Evolutionary conservation across 2,329 filamentous ascomycete genomes (phyloP).

Genomic region (Dendryphion nanum): DNA sequence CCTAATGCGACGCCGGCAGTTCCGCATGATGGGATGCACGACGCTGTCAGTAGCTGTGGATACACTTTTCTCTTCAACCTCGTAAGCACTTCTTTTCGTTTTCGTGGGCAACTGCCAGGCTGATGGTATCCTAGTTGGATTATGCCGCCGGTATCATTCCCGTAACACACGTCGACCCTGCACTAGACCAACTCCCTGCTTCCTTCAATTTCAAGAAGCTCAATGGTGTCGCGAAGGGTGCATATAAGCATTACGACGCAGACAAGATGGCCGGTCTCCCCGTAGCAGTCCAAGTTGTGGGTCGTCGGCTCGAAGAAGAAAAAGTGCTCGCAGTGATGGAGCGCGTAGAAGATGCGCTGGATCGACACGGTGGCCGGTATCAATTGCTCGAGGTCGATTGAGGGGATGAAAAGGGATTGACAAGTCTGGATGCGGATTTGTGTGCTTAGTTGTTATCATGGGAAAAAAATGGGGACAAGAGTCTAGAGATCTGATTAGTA

Average conservation of each 20-base stretch:
- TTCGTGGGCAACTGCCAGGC: neutral
- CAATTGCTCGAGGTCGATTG: constrained; percentile 48
- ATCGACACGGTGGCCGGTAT: constrained; percentile 51
- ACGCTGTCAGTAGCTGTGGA: constrained; percentile 81
- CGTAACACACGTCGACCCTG: constrained; percentile 76
- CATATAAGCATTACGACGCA: constrained; percentile 83
- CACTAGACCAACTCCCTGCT: constrained; percentile 63
- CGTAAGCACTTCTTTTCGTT: constrained; percentile 48
- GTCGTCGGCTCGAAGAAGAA: constrained; percentile 78
- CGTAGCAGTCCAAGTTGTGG: constrained; percentile 81
- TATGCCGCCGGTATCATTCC: constrained; percentile 82
- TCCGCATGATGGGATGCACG: constrained; percentile 81
- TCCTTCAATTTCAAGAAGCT: constrained; percentile 62
- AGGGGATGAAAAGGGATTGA: no score
- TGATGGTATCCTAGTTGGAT: constrained; percentile 60
- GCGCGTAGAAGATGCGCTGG: constrained; percentile 72
- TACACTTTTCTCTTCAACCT: constrained; percentile 95
- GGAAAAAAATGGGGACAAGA: no score
- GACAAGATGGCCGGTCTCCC: constrained; percentile 82
- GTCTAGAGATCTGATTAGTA: no score
- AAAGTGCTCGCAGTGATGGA: constrained; percentile 82
- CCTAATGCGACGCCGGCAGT: constrained; percentile 88
- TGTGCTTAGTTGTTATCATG: no score
- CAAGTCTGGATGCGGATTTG: no score
- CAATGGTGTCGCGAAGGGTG: constrained; percentile 78